Evolutionary conservation across 75 land plant genomes (phyloP).

Genomic region (Cupressus sempervirens): DNA sequence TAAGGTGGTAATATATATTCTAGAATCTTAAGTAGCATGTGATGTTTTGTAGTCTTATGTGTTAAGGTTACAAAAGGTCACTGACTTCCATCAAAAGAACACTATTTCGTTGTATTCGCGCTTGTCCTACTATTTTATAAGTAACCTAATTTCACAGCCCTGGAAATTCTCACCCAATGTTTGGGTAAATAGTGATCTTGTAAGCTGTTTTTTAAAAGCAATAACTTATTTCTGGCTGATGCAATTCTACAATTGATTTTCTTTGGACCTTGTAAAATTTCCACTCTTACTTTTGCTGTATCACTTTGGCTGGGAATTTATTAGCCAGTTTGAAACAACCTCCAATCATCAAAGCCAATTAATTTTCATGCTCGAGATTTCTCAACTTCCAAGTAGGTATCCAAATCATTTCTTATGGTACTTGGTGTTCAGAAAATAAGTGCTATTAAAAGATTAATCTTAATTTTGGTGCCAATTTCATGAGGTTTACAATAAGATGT

Average conservation of each 20-base stretch:
- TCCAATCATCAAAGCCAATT: conserved; percentile 8
- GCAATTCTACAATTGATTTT: not conserved
- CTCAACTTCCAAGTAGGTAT: conserved; percentile 48
- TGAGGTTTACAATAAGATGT: conserved; percentile 1
- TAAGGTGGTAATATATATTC: conserved; percentile 1
- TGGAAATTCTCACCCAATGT: not conserved
- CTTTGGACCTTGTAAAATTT: conserved; percentile 8
- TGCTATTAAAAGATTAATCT: not conserved
- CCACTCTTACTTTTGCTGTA: conserved; percentile 3
- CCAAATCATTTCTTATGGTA: conserved; percentile 19
- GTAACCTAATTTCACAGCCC: not conserved
- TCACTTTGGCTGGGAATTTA: conserved; percentile 10
- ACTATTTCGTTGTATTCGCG: not conserved
- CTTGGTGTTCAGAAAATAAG: conserved; percentile 20
- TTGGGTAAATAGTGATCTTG: conserved; percentile 2
- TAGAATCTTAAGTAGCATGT: not conserved
- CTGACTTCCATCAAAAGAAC: not conserved
- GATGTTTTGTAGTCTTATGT: not conserved
- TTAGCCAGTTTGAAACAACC: conserved; percentile 12
- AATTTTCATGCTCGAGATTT: conserved; percentile 10
- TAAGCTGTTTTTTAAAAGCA: not conserved
- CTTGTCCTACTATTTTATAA: not conserved
- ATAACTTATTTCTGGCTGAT: not conserved
- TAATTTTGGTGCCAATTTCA: not conserved
- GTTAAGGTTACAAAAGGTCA: not conserved